These are phyloP conservation scores for Aureobasidium pullulans DNA, from an alignment of 2,329 filamentous ascomycete genomes.

Conservation along the genomic window DNA sequence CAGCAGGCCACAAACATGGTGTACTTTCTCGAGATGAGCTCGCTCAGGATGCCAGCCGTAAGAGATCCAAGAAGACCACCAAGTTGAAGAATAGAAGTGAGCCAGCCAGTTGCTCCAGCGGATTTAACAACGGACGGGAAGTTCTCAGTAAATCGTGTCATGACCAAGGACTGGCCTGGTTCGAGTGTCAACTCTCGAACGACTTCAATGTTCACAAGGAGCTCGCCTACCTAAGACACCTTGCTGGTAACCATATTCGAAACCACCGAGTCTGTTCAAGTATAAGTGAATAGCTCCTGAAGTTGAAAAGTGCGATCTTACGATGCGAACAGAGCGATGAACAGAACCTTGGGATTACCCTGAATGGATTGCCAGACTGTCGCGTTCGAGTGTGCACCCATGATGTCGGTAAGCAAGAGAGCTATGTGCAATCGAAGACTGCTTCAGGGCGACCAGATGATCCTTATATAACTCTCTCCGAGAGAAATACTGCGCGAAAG, in stretches of 20 bases:
- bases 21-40: slow-evolving; percentile 46
- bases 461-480: not conserved
- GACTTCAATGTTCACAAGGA: not conserved
- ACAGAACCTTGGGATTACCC: slow-evolving; percentile 1
- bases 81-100: slow-evolving; percentile 43
- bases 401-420: not conserved
- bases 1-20: slow-evolving; percentile 46
- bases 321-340: slow-evolving; percentile 3
- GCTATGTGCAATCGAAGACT: not conserved
- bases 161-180: slow-evolving; percentile 45
- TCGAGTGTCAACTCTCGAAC: not conserved
- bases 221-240: slow-evolving; percentile 38
- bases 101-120: not conserved
- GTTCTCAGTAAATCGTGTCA: slow-evolving; percentile 30
- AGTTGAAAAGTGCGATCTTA: not conserved
- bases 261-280: slow-evolving; percentile 40
- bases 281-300: not conserved
- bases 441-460: not conserved
- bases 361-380: not conserved
- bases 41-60: slow-evolving; percentile 40
- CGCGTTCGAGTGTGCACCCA: slow-evolving; percentile 3
- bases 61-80: slow-evolving; percentile 38
- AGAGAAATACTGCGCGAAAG: not conserved
- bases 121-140: not conserved
- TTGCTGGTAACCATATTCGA: slow-evolving; percentile 50